phyloP scores from a whole-genome alignment of 768 basidiomycete species.

The Cystobasidium ongulense region DNA sequence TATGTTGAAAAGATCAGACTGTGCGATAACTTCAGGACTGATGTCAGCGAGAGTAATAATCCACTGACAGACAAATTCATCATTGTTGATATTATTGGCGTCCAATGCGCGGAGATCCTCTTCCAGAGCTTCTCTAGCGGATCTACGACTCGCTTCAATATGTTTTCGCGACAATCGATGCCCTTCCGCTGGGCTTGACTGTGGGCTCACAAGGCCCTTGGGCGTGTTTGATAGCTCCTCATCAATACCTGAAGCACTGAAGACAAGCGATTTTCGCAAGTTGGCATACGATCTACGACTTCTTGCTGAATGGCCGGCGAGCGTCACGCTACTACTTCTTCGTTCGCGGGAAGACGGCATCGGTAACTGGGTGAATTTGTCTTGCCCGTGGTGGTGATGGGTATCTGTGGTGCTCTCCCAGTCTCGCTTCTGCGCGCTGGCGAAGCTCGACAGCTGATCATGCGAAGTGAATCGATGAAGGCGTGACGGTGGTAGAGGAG shows the following conservation, averaged over 20 bases:
- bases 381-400: neutral
- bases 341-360: slow-evolving; percentile 12
- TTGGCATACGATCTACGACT: slow-evolving; percentile 2
- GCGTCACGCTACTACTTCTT: slow-evolving; percentile 2
- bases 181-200: neutral
- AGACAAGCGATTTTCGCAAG: neutral
- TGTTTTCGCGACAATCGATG: slow-evolving; percentile 4
- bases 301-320: neutral
- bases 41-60: neutral
- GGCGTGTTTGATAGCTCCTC: neutral
- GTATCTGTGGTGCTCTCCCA: neutral
- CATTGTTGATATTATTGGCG: neutral
- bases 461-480: neutral
- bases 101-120: slow-evolving; percentile 19
- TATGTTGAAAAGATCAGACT: neutral
- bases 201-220: neutral
- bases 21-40: neutral
- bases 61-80: slow-evolving; percentile 18
- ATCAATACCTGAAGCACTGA: neutral
- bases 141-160: slow-evolving; percentile 20
- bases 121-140: slow-evolving; percentile 23
- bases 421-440: neutral
- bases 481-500: neutral
- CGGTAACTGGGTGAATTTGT: slow-evolving; percentile 24
- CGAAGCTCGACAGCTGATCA: neutral